These are phyloP conservation scores for Penicillium riverlandense DNA, from an alignment of 495 filamentous ascomycete species.

Conservation along the genomic window DNA sequence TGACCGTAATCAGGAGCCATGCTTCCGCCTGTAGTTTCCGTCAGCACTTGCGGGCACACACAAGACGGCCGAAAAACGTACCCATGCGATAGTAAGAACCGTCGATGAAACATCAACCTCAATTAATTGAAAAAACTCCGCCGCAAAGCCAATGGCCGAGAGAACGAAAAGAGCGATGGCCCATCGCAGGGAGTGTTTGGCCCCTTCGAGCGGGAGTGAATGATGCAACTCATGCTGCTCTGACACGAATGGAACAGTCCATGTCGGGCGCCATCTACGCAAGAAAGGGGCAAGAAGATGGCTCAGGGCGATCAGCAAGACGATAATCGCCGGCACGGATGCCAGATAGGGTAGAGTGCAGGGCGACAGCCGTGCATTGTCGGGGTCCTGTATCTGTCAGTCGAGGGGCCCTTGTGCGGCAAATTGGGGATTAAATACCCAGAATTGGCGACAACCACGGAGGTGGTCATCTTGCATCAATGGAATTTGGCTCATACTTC, in stretches of 20 bases:
- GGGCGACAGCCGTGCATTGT: slow-evolving; percentile 37
- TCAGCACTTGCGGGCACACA: slow-evolving; percentile 2
- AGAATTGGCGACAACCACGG: slow-evolving; percentile 14
- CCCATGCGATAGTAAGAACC: slow-evolving; percentile 22
- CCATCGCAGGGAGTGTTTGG: slow-evolving; percentile 22
- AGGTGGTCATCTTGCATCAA: slow-evolving; percentile 1
- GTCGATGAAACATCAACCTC: slow-evolving; percentile 23
- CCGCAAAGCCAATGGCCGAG: slow-evolving; percentile 29
- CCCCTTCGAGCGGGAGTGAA: slow-evolving; percentile 18
- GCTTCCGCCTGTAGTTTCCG: slow-evolving; percentile 29
- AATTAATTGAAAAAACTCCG: slow-evolving; percentile 34
- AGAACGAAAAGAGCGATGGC: slow-evolving; percentile 33
- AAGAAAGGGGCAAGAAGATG: slow-evolving; percentile 22
- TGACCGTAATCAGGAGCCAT: slow-evolving; percentile 35
- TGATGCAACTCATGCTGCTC: slow-evolving; percentile 25
- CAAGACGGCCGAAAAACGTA: slow-evolving; percentile 17
- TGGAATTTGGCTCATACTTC: slow-evolving; percentile 16
- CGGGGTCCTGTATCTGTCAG: slow-evolving; percentile 38
- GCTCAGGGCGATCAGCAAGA: slow-evolving; percentile 29
- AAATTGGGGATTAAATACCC: slow-evolving; percentile 12
- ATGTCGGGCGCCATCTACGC: slow-evolving; percentile 35
- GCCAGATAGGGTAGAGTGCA: slow-evolving; percentile 43
- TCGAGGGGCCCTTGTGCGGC: neutral
- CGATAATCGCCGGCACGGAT: slow-evolving; percentile 34
- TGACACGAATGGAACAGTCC: slow-evolving; percentile 41